phyloP scores from a whole-genome alignment of 2,329 filamentous ascomycete species.

The Fusarium denticulatum region DNA sequence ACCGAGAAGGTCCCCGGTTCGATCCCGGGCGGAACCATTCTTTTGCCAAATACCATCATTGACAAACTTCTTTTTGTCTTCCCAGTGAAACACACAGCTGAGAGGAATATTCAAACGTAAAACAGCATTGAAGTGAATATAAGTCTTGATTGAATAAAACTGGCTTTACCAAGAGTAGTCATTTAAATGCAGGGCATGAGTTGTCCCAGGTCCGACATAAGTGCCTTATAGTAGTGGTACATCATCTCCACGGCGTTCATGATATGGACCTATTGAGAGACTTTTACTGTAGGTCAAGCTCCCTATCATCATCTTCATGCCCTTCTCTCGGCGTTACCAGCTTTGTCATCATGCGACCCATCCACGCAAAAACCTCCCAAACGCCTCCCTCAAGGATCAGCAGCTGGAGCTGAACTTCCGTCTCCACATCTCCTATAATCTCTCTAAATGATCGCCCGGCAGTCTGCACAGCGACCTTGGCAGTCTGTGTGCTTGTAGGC shows the following conservation, averaged over 20 bases:
- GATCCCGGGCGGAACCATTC: slow-evolving; percentile 19
- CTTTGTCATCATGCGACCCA: not conserved
- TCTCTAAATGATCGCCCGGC: accelerated
- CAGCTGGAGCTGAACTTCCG: not conserved
- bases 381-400: not conserved
- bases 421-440: not conserved
- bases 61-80: not conserved
- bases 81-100: too few relatives aligned
- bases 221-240: too few relatives aligned
- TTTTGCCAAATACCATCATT: not conserved
- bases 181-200: not conserved
- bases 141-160: not conserved
- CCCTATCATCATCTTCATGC: not conserved
- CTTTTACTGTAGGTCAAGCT: not conserved
- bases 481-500: accelerated
- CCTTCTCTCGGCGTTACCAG: not conserved
- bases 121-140: not conserved
- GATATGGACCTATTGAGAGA: too few relatives aligned
- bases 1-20: too few relatives aligned
- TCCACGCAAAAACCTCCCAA: not conserved
- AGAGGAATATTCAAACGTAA: too few relatives aligned
- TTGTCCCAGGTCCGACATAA: too few relatives aligned
- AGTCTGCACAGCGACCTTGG: accelerated
- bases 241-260: too few relatives aligned
- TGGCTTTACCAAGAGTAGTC: accelerated